A percentile compares a stretch with the other conserved stretches of the same genome.
These are phyloP conservation scores for Erucastrum elatum DNA, from an alignment of 345 rosid species.

Conservation along the genomic window DNA sequence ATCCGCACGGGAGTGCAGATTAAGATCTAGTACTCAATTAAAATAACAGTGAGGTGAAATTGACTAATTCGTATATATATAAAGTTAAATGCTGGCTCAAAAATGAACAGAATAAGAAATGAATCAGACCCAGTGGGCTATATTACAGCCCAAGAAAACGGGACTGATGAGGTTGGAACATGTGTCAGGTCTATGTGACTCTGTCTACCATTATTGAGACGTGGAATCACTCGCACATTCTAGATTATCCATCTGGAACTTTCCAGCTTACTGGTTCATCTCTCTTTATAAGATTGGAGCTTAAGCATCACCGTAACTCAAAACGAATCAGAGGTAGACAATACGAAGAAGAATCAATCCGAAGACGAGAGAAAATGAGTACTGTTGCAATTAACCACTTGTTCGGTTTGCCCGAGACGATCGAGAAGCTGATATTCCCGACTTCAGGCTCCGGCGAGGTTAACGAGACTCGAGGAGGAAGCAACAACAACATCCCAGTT, in stretches of 20 bases:
- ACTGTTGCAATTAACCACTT: conserved; percentile 41
- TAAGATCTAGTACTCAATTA: too few species aligned
- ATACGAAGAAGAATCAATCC: not conserved
- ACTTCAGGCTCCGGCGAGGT: conserved; percentile 35
- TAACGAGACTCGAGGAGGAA: conserved; percentile 39
- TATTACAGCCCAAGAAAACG: not conserved
- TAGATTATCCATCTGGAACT: not conserved
- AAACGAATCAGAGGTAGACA: not conserved
- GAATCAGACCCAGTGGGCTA: not conserved
- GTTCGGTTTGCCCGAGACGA: conserved; percentile 55
- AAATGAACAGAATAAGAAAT: not conserved
- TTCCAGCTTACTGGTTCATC: not conserved
- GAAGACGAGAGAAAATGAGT: conserved; percentile 3
- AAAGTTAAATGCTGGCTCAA: not conserved
- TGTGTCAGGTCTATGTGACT: not conserved
- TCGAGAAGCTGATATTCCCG: conserved; percentile 52
- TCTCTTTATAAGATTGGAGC: not conserved
- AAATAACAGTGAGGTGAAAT: not conserved
- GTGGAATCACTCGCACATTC: conserved; percentile 6
- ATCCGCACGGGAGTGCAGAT: too few species aligned
- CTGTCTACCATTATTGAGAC: not conserved
- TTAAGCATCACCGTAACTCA: not conserved
- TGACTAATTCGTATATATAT: not conserved
- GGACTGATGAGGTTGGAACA: not conserved
- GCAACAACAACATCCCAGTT: conserved; percentile 41